These are phyloP conservation scores for Penicillium sp. DNA, from an alignment of 2,329 filamentous ascomycete species.

Conservation along the genomic window DNA sequence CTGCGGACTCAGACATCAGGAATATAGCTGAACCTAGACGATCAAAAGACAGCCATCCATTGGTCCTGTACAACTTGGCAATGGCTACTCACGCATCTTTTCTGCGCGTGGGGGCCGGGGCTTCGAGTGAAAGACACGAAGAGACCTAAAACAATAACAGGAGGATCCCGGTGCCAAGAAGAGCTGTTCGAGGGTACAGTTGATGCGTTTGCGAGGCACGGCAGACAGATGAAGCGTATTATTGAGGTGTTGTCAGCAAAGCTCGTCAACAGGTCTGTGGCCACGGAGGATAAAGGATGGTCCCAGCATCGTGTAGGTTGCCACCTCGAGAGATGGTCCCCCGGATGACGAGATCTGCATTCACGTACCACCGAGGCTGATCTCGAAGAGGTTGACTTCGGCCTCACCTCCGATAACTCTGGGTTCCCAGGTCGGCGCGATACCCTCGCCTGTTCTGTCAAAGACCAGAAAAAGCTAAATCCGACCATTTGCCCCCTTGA, in stretches of 20 bases:
- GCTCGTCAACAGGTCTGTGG: slow-evolving; percentile 4
- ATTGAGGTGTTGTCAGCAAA: slow-evolving; percentile 15
- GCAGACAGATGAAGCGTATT: neutral
- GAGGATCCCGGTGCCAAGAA: neutral
- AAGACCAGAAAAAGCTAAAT: neutral
- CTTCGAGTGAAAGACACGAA: no score
- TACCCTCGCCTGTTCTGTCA: slow-evolving; percentile 2
- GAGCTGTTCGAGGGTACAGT: neutral
- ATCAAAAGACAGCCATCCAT: slow-evolving; percentile 5
- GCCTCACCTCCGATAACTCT: neutral
- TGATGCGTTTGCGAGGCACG: slow-evolving; percentile 1
- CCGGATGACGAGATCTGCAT: slow-evolving; percentile 23
- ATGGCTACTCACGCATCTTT: neutral
- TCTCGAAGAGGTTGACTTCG: neutral
- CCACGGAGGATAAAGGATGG: slow-evolving; percentile 8
- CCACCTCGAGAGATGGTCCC: slow-evolving; percentile 1
- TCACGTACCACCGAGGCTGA: slow-evolving; percentile 7
- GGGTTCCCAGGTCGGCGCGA: slow-evolving; percentile 6
- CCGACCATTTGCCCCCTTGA: neutral
- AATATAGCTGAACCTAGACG: slow-evolving; percentile 14
- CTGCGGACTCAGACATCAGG: slow-evolving; percentile 19
- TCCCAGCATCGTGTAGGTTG: slow-evolving; percentile 2
- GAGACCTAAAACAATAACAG: no score
- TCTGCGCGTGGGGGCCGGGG: no score
- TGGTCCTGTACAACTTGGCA: slow-evolving; percentile 18